Evolutionary conservation across 371 early-diverging fungal species (phyloP).

Genomic region (Rhizomucor pusillus): DNA sequence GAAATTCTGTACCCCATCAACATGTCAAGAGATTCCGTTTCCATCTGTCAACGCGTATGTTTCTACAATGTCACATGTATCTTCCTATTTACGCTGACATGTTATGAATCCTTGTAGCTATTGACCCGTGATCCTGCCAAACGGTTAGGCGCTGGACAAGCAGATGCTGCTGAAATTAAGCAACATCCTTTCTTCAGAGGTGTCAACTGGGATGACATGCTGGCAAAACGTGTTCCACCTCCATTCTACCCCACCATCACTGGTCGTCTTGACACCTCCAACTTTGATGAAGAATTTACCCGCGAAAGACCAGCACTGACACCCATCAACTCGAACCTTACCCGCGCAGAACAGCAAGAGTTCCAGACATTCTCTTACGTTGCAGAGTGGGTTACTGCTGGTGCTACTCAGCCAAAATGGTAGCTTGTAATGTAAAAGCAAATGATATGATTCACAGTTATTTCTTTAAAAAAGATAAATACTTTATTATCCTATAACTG

Average conservation of each 20-base stretch:
- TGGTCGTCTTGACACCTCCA: conserved; percentile 86
- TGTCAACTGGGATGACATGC: conserved; percentile 92
- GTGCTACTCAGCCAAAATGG: conserved; percentile 7
- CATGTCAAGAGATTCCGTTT: conserved; percentile 90
- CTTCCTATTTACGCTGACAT: too few species aligned
- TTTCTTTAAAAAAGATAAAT: too few species aligned
- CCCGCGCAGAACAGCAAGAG: conserved; percentile 85
- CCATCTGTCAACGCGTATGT: conserved; percentile 79
- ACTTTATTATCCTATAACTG: neutral
- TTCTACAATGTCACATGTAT: neutral
- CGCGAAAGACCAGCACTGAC: conserved; percentile 89
- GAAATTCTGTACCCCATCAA: conserved; percentile 91
- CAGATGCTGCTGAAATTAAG: conserved; percentile 92
- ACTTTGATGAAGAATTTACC: conserved; percentile 96
- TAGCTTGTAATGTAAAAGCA: neutral
- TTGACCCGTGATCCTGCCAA: conserved; percentile 84
- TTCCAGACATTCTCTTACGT: conserved; percentile 91
- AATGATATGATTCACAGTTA: neutral
- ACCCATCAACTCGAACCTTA: conserved; percentile 79
- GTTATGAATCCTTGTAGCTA: conserved; percentile 48
- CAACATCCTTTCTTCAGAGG: conserved; percentile 92
- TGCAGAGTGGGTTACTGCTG: conserved; percentile 71
- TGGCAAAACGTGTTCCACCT: conserved; percentile 78
- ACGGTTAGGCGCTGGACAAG: conserved; percentile 82
- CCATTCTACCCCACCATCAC: conserved; percentile 88